Percentiles rank a stretch among this genome's conserved stretches.
Conservation (phyloP, 306 rosid species). For the Quercus alba region DNA sequence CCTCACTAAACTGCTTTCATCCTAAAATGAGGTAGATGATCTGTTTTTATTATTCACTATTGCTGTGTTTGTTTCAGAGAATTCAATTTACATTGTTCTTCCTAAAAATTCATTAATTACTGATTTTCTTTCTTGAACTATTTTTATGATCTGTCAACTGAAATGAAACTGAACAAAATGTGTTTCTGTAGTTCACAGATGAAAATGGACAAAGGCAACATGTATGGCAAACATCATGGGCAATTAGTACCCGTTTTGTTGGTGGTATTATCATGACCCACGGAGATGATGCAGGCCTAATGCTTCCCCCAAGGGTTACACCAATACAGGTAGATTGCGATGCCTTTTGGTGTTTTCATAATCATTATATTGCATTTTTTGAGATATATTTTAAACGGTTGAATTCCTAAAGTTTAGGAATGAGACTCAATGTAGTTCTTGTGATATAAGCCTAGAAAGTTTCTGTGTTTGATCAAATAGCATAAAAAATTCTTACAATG, state of each 20-base stretch:
- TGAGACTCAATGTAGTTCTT: neutral
- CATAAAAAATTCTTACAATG: neutral
- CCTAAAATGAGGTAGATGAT: neutral
- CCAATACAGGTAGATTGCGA: slow-evolving; percentile 67
- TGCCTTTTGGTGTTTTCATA: slow-evolving; percentile 9
- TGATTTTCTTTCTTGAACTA: neutral
- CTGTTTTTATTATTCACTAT: neutral
- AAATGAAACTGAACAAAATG: slow-evolving; percentile 23
- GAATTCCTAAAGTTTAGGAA: neutral
- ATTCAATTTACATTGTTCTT: neutral
- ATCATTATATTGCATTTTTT: neutral
- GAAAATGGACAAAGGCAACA: slow-evolving; percentile 78
- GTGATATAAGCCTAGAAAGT: neutral
- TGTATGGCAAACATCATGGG: slow-evolving; percentile 99
- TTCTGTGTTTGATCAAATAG: neutral
- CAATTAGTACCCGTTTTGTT: slow-evolving; percentile 94
- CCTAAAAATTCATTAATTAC: neutral
- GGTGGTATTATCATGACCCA: slow-evolving; percentile 98
- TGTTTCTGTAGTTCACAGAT: slow-evolving; percentile 76
- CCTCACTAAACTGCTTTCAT: neutral
- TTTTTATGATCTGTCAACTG: slow-evolving; percentile 20
- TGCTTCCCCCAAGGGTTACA: slow-evolving; percentile 94
- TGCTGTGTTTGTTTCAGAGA: neutral
- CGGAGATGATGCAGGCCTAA: slow-evolving; percentile 91
- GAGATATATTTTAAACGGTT: neutral